Evolutionary conservation across 2,329 filamentous ascomycete genomes (phyloP).

Genomic region (Claviceps monticola): DNA sequence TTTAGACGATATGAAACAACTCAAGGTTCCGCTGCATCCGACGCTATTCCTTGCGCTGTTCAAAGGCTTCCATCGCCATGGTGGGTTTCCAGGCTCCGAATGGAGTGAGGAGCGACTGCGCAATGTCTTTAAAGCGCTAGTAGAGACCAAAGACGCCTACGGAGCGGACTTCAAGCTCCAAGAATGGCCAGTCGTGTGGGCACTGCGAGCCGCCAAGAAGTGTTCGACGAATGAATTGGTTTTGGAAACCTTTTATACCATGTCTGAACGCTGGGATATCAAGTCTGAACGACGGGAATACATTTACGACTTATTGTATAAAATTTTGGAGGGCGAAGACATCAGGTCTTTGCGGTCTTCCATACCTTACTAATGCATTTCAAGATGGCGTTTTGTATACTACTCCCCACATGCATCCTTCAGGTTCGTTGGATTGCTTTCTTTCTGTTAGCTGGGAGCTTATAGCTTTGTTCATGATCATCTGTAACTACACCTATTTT

Average conservation of each 20-base stretch:
- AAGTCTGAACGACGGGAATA: slow-evolving; percentile 27
- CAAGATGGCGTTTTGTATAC: not conserved
- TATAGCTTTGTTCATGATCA: not conserved
- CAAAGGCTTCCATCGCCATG: slow-evolving; percentile 66
- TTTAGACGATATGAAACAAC: slow-evolving; percentile 66
- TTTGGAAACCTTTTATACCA: slow-evolving; percentile 37
- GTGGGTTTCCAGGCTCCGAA: slow-evolving; percentile 44
- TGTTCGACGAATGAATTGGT: slow-evolving; percentile 39
- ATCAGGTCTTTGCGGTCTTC: slow-evolving; percentile 13
- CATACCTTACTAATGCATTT: slow-evolving; percentile 12
- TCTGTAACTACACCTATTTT: not conserved
- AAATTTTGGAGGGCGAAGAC: slow-evolving; percentile 22
- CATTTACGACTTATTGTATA: slow-evolving; percentile 31
- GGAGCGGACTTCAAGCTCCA: slow-evolving; percentile 36
- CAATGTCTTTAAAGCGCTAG: slow-evolving; percentile 51
- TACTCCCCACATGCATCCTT: not conserved
- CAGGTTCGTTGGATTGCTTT: not conserved
- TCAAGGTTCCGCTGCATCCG: slow-evolving; percentile 55
- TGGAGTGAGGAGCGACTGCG: slow-evolving; percentile 64
- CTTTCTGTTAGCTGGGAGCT: not conserved
- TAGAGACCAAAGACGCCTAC: slow-evolving; percentile 36
- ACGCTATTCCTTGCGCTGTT: slow-evolving; percentile 70
- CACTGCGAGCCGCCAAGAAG: slow-evolving; percentile 48
- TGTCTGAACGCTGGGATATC: slow-evolving; percentile 35
- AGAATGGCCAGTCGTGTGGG: slow-evolving; percentile 47